These are phyloP conservation scores for Plasmodium gonderi DNA, from an alignment of 169 alveolate genomes.

Conservation along the genomic window DNA sequence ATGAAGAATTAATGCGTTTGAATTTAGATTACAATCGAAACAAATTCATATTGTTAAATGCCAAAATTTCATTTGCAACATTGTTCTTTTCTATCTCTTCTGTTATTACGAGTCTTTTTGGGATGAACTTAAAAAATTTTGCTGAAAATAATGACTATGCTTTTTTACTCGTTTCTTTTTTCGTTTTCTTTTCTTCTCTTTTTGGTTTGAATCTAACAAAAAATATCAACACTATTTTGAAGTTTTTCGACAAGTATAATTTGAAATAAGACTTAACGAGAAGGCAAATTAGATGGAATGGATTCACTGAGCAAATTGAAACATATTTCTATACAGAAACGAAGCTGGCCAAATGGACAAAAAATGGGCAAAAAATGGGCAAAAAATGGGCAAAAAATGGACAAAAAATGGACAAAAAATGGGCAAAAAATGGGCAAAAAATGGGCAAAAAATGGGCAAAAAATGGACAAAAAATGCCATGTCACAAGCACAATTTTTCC, in stretches of 20 bases:
- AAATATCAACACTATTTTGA: constrained; percentile 32
- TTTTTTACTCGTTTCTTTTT: constrained; percentile 23
- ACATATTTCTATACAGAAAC: no score
- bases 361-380: no score
- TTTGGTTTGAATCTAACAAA: constrained; percentile 29
- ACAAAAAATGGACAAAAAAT: no score
- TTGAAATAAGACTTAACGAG: not conserved
- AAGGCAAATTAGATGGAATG: no score
- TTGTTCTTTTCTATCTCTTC: constrained; percentile 39
- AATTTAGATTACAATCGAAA: constrained; percentile 64
- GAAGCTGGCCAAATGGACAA: no score
- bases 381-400: no score
- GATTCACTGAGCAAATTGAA: no score
- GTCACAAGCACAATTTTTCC: no score
- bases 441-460: no score
- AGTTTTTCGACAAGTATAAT: constrained; percentile 24
- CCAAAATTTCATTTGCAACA: constrained; percentile 46
- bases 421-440: no score
- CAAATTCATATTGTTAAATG: constrained; percentile 60
- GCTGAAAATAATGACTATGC: constrained; percentile 45
- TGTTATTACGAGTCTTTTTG: constrained; percentile 56
- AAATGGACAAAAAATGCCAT: no score
- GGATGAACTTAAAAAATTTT: constrained; percentile 62
- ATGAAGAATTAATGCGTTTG: constrained; percentile 64
- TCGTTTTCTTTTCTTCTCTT: constrained; percentile 16